phyloP scores from a whole-genome alignment of 768 basidiomycete genomes.

The Leccinum broughii region DNA sequence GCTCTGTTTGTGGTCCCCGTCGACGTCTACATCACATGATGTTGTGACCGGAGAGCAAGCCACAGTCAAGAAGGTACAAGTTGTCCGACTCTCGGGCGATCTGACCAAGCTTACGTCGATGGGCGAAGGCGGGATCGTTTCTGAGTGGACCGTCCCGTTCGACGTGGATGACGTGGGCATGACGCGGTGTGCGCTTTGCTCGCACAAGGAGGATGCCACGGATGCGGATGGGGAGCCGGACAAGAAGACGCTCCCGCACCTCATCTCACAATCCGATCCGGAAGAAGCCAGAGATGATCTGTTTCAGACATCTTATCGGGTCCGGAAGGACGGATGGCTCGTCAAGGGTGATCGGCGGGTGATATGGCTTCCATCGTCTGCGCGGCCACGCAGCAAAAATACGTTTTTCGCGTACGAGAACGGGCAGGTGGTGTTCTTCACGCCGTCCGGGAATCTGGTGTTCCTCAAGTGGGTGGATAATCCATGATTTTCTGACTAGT shows the following conservation, averaged over 20 bases:
- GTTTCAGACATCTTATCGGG: slow-evolving; percentile 13
- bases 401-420: slow-evolving; percentile 10
- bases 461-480: too few relatives aligned
- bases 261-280: slow-evolving; percentile 12
- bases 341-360: slow-evolving; percentile 17
- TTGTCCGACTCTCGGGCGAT: slow-evolving; percentile 13
- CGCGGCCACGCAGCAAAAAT: slow-evolving; percentile 7
- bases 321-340: slow-evolving; percentile 24
- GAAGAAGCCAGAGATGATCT: slow-evolving; percentile 8
- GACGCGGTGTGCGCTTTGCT: not conserved
- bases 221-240: not conserved
- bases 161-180: not conserved
- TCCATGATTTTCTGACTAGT: too few relatives aligned
- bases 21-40: slow-evolving; percentile 14
- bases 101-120: slow-evolving; percentile 3
- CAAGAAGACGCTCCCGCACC: not conserved
- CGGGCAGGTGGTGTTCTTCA: slow-evolving; percentile 5
- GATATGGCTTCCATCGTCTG: slow-evolving; percentile 11
- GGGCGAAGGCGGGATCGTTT: slow-evolving; percentile 8
- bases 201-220: not conserved
- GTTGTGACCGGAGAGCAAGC: slow-evolving; percentile 5
- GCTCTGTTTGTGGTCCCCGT: slow-evolving; percentile 16
- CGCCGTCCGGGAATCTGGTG: not conserved
- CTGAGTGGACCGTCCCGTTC: slow-evolving; percentile 9
- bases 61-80: slow-evolving; percentile 1